Percentiles rank a stretch among this genome's conserved stretches.
phyloP scores from a whole-genome alignment of 2,329 filamentous ascomycete genomes.

The Exophiala oligosperma region DNA sequence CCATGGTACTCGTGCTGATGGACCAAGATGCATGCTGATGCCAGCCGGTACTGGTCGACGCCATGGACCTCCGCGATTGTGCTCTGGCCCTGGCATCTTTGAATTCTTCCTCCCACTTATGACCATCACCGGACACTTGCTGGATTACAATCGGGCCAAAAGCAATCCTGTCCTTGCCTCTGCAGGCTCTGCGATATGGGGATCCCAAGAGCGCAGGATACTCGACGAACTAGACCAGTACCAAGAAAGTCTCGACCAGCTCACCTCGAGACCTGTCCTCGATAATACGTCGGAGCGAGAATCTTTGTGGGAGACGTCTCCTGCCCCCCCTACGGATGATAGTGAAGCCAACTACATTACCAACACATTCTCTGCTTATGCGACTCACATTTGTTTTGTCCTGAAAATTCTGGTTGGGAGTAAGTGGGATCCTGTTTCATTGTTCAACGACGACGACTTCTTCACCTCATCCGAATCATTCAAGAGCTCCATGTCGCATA shows the following conservation, averaged over 20 bases:
- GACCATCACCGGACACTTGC: constrained; percentile 51
- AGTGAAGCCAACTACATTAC: constrained; percentile 35
- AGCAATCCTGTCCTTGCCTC: constrained; percentile 44
- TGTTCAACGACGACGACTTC: constrained; percentile 51
- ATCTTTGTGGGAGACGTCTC: constrained; percentile 5
- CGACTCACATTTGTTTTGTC: constrained; percentile 50
- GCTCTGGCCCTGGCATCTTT: constrained; percentile 48
- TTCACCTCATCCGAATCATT: constrained; percentile 52
- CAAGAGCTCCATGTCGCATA: constrained; percentile 48
- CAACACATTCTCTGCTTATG: constrained; percentile 48
- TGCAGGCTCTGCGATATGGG: constrained; percentile 36
- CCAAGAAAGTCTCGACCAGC: constrained; percentile 40
- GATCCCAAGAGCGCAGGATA: constrained; percentile 34
- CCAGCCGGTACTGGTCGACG: constrained; percentile 18
- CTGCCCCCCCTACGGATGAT: constrained; percentile 18
- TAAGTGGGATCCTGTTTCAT: constrained; percentile 52
- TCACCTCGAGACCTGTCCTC: constrained; percentile 19
- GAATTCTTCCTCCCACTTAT: constrained; percentile 54
- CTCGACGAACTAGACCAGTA: constrained; percentile 42
- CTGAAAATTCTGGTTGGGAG: constrained; percentile 51
- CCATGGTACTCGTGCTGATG: constrained; percentile 31
- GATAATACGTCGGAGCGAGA: constrained; percentile 15
- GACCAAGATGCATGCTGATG: constrained; percentile 36
- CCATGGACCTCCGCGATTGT: constrained; percentile 31
- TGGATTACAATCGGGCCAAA: constrained; percentile 48